Conservation (phyloP, 2,329 filamentous ascomycete species). For the Botrytis tulipae region DNA sequence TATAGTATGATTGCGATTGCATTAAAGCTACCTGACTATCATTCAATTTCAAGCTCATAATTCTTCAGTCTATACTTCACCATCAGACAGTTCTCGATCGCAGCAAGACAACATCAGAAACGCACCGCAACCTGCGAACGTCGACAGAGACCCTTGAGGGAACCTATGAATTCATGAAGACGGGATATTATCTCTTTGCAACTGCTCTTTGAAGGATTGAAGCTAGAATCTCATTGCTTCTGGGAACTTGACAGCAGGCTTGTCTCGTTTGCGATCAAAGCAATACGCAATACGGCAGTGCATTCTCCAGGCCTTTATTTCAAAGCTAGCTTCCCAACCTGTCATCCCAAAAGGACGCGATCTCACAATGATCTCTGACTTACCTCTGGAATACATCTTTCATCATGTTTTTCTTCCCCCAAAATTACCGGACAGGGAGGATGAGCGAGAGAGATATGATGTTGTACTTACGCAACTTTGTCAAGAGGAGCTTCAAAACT, state of each 20-base stretch:
- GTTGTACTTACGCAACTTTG: conserved; percentile 18
- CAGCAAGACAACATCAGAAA: not conserved
- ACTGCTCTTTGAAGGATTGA: not conserved
- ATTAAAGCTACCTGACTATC: not conserved
- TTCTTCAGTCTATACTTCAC: not conserved
- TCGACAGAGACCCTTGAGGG: too few species aligned
- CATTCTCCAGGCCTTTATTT: too few species aligned
- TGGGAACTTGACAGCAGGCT: not conserved
- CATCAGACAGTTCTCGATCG: not conserved
- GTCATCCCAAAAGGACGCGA: too few species aligned
- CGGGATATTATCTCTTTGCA: not conserved
- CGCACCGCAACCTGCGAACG: not conserved
- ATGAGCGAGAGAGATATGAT: conserved; percentile 24
- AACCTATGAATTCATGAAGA: too few species aligned
- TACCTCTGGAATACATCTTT: conserved; percentile 39
- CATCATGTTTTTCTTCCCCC: conserved; percentile 51
- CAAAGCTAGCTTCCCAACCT: not conserved
- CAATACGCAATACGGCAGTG: too few species aligned
- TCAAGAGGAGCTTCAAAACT: conserved; percentile 7
- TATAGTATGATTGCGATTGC: not conserved
- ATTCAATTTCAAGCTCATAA: not conserved
- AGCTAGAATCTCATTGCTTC: not conserved
- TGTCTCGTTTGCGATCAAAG: too few species aligned
- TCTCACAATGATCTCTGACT: not conserved
- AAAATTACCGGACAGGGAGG: conserved; percentile 44